Base-by-base conservation (phyloP, 495 filamentous ascomycete genomes). In the Pyronema domesticum region DNA sequence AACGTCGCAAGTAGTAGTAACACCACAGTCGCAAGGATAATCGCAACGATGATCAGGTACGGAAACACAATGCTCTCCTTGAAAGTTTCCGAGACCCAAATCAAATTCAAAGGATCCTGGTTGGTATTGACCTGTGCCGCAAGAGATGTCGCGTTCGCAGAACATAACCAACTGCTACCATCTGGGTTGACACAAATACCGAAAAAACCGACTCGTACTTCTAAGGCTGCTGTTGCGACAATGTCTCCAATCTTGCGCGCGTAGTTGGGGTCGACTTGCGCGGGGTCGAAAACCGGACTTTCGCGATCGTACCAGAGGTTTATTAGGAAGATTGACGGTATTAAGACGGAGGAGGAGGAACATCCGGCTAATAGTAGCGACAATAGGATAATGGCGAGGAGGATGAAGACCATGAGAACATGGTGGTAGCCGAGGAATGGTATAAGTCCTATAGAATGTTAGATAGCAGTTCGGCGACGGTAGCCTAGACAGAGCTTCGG, bases 341-440 rank as follows among this genome's bases (percentile, higher is more conserved):
- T 85, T 37, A 83, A 65, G 13, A 83, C 80, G 23, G 82, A 84
- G 14, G 80, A 82, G 19, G 80, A 84, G 14, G 83, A 87, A 69
- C 83, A 87, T 53, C 83, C 83, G 59, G 83, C 83, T 55, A 88
- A 70, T 64, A 89, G 74, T 58, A 89, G 74, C 61, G 85, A 96
- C 54, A 98, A 76, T 65, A 98, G 72, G 69, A 98, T 91, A 65
- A 98, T 95, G 1, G 89, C 77, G 45, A 95, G 74, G 37, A 86
- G 87, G 63, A 98, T 94, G 50, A 99, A 71, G 60, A 96, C 84
- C 91, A 99, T 96, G 60, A 99, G 75, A 46, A 95, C 84, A 78
- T 99, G 91, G 70, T 99, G 91, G 70, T 96, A 99, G 57, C 93
- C 91, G 57, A 99, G 80, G 71, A 94, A 86, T 55, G 91, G 89